These are phyloP conservation scores for Fusarium dlaminii DNA, from an alignment of 2,329 filamentous ascomycete species.

Conservation along the genomic window DNA sequence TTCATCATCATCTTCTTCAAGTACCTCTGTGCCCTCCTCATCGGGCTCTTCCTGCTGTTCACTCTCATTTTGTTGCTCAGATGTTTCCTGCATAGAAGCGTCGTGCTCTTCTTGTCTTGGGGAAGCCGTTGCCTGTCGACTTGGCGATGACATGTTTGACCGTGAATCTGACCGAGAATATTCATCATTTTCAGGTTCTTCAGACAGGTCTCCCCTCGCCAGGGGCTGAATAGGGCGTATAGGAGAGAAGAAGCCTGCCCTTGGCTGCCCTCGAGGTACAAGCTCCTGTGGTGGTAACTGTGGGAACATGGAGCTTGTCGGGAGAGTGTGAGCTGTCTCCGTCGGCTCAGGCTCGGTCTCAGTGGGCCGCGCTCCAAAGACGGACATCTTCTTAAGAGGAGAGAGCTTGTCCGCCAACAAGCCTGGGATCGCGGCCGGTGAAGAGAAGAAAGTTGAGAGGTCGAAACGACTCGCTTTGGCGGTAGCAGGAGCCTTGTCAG, in stretches of 20 bases:
- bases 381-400: slow-evolving; percentile 36
- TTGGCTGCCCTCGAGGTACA: slow-evolving; percentile 45
- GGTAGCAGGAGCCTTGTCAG: slow-evolving; percentile 31
- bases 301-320: slow-evolving; percentile 55
- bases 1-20: slow-evolving; percentile 47
- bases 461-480: slow-evolving; percentile 53
- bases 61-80: slow-evolving; percentile 3
- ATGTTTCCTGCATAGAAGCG: background rate
- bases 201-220: slow-evolving; percentile 1
- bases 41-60: slow-evolving; percentile 39
- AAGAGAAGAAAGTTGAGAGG: slow-evolving; percentile 67
- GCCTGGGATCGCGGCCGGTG: slow-evolving; percentile 56
- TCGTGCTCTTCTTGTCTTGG: slow-evolving; percentile 11
- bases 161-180: slow-evolving; percentile 45
- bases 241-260: slow-evolving; percentile 51
- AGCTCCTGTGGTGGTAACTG: slow-evolving; percentile 46
- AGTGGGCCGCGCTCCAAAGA: slow-evolving; percentile 20
- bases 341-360: slow-evolving; percentile 32
- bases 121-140: background rate
- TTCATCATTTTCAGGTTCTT: slow-evolving; percentile 43
- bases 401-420: slow-evolving; percentile 47
- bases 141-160: slow-evolving; percentile 50
- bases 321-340: slow-evolving; percentile 37
- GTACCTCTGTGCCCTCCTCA: slow-evolving; percentile 2
- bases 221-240: slow-evolving; percentile 22